A percentile compares a stretch with the other conserved stretches of the same genome.
Conservation (phyloP, 2,329 filamentous ascomycete species). For the Ustulina deusta region DNA sequence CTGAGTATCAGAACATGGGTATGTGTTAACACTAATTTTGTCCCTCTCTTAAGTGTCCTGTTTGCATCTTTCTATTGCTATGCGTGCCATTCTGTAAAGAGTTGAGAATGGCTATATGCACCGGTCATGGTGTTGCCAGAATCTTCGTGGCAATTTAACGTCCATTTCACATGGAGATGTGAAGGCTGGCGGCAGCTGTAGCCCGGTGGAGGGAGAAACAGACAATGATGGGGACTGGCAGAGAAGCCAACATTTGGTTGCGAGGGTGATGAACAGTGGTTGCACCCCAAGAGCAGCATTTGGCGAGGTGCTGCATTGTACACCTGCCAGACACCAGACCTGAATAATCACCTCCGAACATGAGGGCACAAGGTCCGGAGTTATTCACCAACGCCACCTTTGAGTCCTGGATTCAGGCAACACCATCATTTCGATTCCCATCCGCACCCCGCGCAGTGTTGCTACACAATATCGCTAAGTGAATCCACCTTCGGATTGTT, state of each 20-base stretch:
- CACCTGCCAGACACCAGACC: not conserved
- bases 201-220: not conserved
- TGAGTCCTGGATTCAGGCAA: slow-evolving; percentile 4
- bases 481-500: not conserved
- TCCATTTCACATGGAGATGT: slow-evolving; percentile 3
- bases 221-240: slow-evolving; percentile 1
- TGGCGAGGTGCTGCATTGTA: slow-evolving; percentile 13
- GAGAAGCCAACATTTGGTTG: not conserved
- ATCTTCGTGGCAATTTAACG: not conserved
- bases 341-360: not conserved
- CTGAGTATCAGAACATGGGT: slow-evolving; percentile 95
- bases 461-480: not conserved
- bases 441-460: not conserved
- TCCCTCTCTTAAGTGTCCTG: not conserved
- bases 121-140: not conserved
- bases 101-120: not conserved
- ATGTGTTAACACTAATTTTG: slow-evolving; percentile 55
- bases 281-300: slow-evolving; percentile 3
- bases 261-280: slow-evolving; percentile 4
- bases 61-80: slow-evolving; percentile 4
- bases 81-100: slow-evolving; percentile 5
- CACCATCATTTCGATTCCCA: slow-evolving; percentile 2
- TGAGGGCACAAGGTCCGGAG: slow-evolving; percentile 1
- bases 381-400: slow-evolving; percentile 5
- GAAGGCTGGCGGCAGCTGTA: not conserved